Conservation (phyloP, 1,284 basidiomycete genomes). For the Ganoderma meredithae region DNA sequence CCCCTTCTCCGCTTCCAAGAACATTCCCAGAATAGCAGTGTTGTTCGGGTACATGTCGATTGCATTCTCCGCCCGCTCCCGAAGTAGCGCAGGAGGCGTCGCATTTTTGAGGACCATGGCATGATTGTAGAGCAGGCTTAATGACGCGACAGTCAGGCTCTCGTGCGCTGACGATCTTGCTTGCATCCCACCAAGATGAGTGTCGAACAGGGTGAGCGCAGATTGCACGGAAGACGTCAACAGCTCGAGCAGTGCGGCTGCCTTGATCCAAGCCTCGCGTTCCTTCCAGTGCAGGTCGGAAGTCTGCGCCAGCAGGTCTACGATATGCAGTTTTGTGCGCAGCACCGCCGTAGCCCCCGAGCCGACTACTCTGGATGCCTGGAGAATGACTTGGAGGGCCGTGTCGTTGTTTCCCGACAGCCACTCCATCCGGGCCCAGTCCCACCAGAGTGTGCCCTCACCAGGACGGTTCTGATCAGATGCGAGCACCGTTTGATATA, state of each 20-base stretch:
- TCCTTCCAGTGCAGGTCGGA: constrained; percentile 54
- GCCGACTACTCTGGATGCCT: constrained; percentile 60
- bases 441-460: constrained; percentile 74
- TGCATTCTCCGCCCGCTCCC: constrained; percentile 63
- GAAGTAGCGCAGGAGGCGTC: constrained; percentile 64
- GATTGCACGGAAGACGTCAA: constrained; percentile 53
- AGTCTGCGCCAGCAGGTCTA: constrained; percentile 48
- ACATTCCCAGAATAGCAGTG: constrained; percentile 77
- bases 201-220: constrained; percentile 58
- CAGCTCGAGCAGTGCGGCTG: constrained; percentile 70
- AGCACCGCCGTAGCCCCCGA: constrained; percentile 59
- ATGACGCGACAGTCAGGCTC: constrained; percentile 62
- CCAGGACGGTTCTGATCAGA: constrained; percentile 45
- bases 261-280: constrained; percentile 66
- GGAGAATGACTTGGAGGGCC: constrained; percentile 60
- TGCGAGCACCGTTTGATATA: constrained; percentile 77
- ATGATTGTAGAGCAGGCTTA: constrained; percentile 72
- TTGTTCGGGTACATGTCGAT: constrained; percentile 73
- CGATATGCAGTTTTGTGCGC: constrained; percentile 64
- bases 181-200: constrained; percentile 41
- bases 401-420: constrained; percentile 59
- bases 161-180: constrained; percentile 54
- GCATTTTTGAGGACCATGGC: constrained; percentile 61
- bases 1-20: constrained; percentile 81
- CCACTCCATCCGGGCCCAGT: constrained; percentile 94